Evolutionary conservation across 179 eudicot genomes (phyloP), one percentile per base, ranked within the genome.

Genomic region (Gypsophila paniculata): DNA sequence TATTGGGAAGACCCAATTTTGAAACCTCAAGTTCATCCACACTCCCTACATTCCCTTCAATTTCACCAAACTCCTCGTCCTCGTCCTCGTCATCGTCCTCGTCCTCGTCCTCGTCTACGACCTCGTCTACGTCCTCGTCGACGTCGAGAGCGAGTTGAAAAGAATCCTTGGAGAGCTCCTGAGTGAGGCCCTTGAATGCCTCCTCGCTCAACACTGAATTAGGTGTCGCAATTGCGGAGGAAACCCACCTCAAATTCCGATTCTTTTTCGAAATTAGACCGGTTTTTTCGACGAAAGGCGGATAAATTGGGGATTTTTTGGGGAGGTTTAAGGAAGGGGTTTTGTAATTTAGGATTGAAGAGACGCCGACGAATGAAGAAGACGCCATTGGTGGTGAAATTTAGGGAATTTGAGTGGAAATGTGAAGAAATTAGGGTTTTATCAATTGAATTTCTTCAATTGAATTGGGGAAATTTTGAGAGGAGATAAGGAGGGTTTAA

Each of bases 181-280:
- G 86, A 8, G 64, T 34, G 25, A 92, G 82, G 0, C 96, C 91
- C 73, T 84, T 84, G 73, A 93, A 89, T 0, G 97, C 98, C 59
- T 88, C 97, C 32, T 93, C 93, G 75, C 93, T 93, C 66, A 93
- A 77, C 42, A 91, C 86, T 68, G 97, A 89, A 71, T 91, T 91
- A 17, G 89, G 86, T 0, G 90, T 82, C 0, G 90, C 87, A 54
- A 91, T 79, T 1, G 90, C 96, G 0, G 91, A 82, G 0, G 84
- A 59, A 57, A 82, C 80, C 61, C 88, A 78, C 38, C 54, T 83
- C 75, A 78, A 75, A 75, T 66, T 54, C 55, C 73, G 73, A 6
- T 52, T 0, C 64, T 74, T 86, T n/a, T 77, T 62, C 64, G 75
- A 74, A 25, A 39, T 38, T 68, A 77, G 66, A 58, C 74, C 76